phyloP scores from a whole-genome alignment of 345 rosid genomes.

The Hibiscus tridactylites region DNA sequence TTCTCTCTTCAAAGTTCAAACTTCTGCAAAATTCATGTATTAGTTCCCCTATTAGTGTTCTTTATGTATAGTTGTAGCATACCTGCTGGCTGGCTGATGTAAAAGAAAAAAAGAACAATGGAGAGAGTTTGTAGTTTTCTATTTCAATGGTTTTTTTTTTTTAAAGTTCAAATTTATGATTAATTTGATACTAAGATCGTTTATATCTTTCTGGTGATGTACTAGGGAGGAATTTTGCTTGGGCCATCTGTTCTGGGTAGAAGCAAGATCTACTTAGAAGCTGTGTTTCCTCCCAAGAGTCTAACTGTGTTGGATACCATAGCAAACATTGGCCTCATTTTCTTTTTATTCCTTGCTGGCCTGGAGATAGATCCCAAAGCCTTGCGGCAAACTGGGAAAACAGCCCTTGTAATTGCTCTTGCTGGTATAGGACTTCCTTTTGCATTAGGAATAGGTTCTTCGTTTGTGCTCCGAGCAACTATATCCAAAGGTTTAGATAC shows the following conservation, averaged over 20 bases:
- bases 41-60: neutral
- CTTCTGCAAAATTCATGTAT: no score
- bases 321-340: conserved; percentile 63
- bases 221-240: conserved; percentile 67
- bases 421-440: conserved; percentile 72
- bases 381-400: conserved; percentile 51
- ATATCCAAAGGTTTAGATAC: neutral
- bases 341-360: conserved; percentile 69
- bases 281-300: conserved; percentile 52
- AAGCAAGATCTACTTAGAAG: conserved; percentile 31
- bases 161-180: neutral
- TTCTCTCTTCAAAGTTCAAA: neutral
- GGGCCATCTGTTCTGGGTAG: conserved; percentile 77
- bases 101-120: no score
- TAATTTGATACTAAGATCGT: neutral
- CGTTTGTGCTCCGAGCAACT: conserved; percentile 31
- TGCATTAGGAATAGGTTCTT: conserved; percentile 54
- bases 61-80: neutral
- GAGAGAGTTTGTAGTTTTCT: no score
- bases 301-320: conserved; percentile 60
- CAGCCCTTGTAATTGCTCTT: conserved; percentile 48
- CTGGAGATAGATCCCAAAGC: conserved; percentile 53
- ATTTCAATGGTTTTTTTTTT: no score
- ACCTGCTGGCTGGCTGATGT: neutral
- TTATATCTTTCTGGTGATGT: neutral